Base-by-base conservation (phyloP, 2,329 filamentous ascomycete genomes). In the Corniculantispora saksenae region DNA sequence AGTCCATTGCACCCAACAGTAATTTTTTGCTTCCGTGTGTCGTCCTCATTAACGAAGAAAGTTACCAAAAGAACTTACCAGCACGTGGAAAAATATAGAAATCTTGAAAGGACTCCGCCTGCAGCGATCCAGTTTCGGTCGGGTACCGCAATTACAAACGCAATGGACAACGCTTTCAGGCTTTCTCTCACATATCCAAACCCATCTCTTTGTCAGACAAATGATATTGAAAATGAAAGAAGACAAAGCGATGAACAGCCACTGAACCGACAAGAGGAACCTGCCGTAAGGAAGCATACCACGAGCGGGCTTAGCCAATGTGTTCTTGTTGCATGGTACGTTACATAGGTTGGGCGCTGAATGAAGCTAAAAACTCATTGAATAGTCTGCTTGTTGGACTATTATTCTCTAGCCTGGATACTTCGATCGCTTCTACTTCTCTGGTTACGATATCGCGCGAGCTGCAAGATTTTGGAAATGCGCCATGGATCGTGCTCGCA, bases 361-460 rank as follows among this genome's bases (percentile, higher is more conserved):
- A 57, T n/a, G 32, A 55, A 58, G 9, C 69, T 76, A 59, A 76
- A n/a, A 40, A 21, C n/a, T 27, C 15, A 15, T 13, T 12, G 12
- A 40, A 13, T 50, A 85, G 83, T 51, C 77, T 85, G 58, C 78
- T 86, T 12, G 68, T 81, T 3, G 84, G 85, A 3, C 78, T 87
- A 2, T 77, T 87, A 19, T 84, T 87, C 68, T 85, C 85, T 4
- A 85, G 82, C 29, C 77, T 87, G 47, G 85, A 87, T 66, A 84
- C 83, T 1, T 86, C 84, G 0, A 86, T 87, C 63, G 82, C 86
- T 19, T 85, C 84, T 17, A 87, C 85, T 0, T 85, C 85, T 2
- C 77, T 87, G 1, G 79, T 86, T n/a, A 82, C 82, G 23, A 85
- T 87, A 63, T 85, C 84, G 3, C 75, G 80, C 47, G 82, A 86